phyloP scores from a whole-genome alignment of 2,329 filamentous ascomycete genomes.

The Pleurostoma richardsiae region DNA sequence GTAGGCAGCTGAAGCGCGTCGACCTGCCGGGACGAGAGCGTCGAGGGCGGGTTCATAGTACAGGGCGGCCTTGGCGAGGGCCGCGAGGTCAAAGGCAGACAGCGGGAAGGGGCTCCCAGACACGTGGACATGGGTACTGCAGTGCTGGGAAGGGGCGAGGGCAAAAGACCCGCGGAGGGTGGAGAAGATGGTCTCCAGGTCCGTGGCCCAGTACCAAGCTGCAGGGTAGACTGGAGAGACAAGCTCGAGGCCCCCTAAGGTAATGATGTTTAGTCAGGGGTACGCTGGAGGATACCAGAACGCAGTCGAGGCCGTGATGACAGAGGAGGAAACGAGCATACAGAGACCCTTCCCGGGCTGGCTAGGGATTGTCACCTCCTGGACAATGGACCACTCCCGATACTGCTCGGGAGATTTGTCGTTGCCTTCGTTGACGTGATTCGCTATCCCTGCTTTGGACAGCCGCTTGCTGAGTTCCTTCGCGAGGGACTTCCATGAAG shows the following conservation, averaged over 20 bases:
- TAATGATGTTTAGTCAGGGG: not conserved
- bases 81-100: conserved; percentile 14
- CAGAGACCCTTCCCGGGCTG: conserved; percentile 24
- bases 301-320: not conserved
- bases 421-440: conserved; percentile 23
- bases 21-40: conserved; percentile 17
- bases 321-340: conserved; percentile 7
- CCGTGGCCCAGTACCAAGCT: conserved; percentile 18
- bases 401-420: conserved; percentile 23
- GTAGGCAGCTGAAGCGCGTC: conserved; percentile 17
- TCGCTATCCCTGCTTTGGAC: conserved; percentile 21
- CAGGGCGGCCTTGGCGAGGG: conserved; percentile 24
- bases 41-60: conserved; percentile 29
- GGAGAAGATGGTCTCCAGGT: conserved; percentile 23
- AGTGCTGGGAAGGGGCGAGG: conserved; percentile 17
- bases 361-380: conserved; percentile 27
- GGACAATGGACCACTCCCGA: conserved; percentile 28
- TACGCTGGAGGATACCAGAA: not conserved
- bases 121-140: conserved; percentile 32
- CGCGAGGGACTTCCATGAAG: conserved; percentile 26
- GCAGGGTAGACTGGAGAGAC: conserved; percentile 28
- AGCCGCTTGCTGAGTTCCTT: conserved; percentile 25
- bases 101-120: conserved; percentile 17
- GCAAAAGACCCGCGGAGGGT: conserved; percentile 17
- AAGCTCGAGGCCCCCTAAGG: conserved; percentile 23